These are phyloP conservation scores for Grigorovia transvaalensis DNA, from an alignment of 805 yeast genomes.

Conservation along the genomic window DNA sequence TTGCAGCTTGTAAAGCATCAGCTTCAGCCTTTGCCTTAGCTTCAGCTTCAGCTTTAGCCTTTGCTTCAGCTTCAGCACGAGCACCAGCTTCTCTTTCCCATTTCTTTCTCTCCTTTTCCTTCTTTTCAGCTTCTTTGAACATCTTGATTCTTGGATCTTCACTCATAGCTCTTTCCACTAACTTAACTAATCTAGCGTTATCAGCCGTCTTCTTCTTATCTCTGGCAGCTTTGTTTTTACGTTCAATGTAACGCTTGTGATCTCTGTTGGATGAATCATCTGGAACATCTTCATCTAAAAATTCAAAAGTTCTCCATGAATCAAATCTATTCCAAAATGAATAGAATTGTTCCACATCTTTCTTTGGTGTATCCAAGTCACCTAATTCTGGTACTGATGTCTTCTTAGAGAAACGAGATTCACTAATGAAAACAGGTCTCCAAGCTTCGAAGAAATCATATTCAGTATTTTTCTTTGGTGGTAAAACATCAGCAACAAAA, in stretches of 20 bases:
- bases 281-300: conserved; percentile 97
- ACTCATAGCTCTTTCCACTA: conserved; percentile 76
- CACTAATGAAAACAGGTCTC: conserved; percentile 85
- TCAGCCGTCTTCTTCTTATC: conserved; percentile 97
- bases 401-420: conserved; percentile 84
- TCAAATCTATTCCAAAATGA: conserved; percentile 88
- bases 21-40: conserved; percentile 73
- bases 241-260: conserved; percentile 96
- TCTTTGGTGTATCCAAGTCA: conserved; percentile 51
- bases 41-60: conserved; percentile 77
- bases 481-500: conserved; percentile 69
- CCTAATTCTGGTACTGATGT: conserved; percentile 86
- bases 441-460: conserved; percentile 87
- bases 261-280: conserved; percentile 99
- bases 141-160: conserved; percentile 92
- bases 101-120: conserved; percentile 86
- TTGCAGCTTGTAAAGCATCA: conserved; percentile 51
- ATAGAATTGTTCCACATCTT: conserved; percentile 80
- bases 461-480: conserved; percentile 61
- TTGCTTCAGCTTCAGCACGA: conserved; percentile 92
- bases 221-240: conserved; percentile 93
- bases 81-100: conserved; percentile 99
- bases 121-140: conserved; percentile 90
- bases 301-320: conserved; percentile 97
- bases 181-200: conserved; percentile 74